phyloP scores from a whole-genome alignment of 2,329 filamentous ascomycete species.

The Aplosporella prunicola region DNA sequence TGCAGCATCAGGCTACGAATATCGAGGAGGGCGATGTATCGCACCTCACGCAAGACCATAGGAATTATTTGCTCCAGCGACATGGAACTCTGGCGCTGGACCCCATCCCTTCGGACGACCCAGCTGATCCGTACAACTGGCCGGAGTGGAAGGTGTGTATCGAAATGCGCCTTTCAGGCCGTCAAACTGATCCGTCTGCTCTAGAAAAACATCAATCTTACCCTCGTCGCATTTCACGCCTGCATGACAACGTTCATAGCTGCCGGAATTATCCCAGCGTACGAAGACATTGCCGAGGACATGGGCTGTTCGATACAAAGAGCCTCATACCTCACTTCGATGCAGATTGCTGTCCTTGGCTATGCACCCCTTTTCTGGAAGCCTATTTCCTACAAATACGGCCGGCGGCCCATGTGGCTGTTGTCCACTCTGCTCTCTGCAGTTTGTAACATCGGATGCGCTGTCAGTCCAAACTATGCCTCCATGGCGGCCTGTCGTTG shows the following conservation, averaged over 20 bases:
- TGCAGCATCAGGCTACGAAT: conserved; percentile 14
- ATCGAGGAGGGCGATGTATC: conserved; percentile 19
- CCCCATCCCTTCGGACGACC: conserved; percentile 41
- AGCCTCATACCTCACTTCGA: conserved; percentile 45
- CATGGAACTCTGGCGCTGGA: conserved; percentile 48
- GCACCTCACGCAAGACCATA: conserved; percentile 34
- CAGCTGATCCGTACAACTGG: conserved; percentile 50
- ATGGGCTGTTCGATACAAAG: conserved; percentile 40
- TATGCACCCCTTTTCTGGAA: conserved; percentile 48
- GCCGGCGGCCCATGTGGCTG: conserved; percentile 46
- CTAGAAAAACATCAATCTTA: conserved; percentile 44
- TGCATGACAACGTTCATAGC: conserved; percentile 50
- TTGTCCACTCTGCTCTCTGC: conserved; percentile 40
- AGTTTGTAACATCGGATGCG: conserved; percentile 46
- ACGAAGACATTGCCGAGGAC: conserved; percentile 43
- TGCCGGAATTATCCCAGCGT: conserved; percentile 46
- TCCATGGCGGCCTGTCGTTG: conserved; percentile 44
- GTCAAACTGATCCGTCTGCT: neutral
- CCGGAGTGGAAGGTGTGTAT: conserved; percentile 37
- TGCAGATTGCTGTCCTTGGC: conserved; percentile 48
- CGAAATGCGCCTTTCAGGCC: neutral
- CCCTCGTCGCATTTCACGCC: conserved; percentile 48
- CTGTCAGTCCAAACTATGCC: conserved; percentile 39
- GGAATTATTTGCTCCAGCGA: conserved; percentile 41
- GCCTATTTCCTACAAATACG: conserved; percentile 45